Base-by-base conservation (phyloP, 257 asterid species). In the Cinchona pubescens region DNA sequence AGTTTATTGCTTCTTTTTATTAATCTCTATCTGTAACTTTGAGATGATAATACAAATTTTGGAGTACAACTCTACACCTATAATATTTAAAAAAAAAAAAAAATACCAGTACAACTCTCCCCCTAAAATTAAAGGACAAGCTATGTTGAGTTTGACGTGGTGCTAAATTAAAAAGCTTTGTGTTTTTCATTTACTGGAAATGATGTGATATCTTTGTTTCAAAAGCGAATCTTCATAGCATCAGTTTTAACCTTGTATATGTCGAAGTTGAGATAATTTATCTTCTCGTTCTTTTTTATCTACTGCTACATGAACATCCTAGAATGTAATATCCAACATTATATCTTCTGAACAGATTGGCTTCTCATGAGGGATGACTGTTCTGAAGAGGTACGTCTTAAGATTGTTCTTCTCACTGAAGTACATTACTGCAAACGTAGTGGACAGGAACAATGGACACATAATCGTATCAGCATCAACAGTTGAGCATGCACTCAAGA, bases 371-470 rank as follows among this genome's bases (percentile, higher is more conserved):
- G 37, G 77, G 51, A 92, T 90, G 97, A 87, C 90, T 23, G 48
- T 87, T 81, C 70, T 87, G 78, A 93, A 91, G 88, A 87, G 96
- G 81, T 91, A 91, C 3, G 96, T 93, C 59, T 69, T 89, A 83
- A 88, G 90, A 75, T 75, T 89, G 79, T 91, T 91, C 91, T 85
- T 93, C 72, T 91, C 96, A 7, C 62, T 93, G 82, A 93, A 93
- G 85, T 93, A 90, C 73, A 90, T 91, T 43, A 93, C 97, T 3
- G 96, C 96, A 6, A 91, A 93, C 60, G 95, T 91, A 75, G 90
- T 91, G 16, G 98, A 91, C 83, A 83, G 96, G 70, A 88, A 90
- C 82, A 85, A 87, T 9, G 93, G 95, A 3, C 79, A 80, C 27
- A 88, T 93, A 73, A 90, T 93, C 25, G 95, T 87, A 30, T 88